Conservation (phyloP, 306 rosid genomes). For the Albizia julibrissin region DNA sequence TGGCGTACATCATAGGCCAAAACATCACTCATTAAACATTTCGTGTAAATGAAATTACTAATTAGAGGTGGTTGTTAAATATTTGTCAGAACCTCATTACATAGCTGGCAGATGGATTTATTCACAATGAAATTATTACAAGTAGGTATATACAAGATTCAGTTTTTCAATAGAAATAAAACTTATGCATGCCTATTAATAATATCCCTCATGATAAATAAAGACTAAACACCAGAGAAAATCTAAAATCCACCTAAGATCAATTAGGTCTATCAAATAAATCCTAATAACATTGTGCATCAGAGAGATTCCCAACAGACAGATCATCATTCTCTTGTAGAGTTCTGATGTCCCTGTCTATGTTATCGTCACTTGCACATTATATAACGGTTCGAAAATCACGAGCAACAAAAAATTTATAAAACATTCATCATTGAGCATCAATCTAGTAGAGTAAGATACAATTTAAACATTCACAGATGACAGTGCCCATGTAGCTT, state of each 20-base stretch:
- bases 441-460: background rate
- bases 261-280: too few relatives aligned
- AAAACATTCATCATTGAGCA: background rate
- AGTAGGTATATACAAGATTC: too few relatives aligned
- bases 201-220: background rate
- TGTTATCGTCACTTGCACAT: slow-evolving; percentile 51
- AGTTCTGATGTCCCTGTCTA: slow-evolving; percentile 76
- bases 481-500: background rate
- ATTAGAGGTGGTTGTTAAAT: background rate
- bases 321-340: slow-evolving; percentile 48
- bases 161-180: too few relatives aligned
- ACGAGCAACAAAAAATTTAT: background rate
- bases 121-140: too few relatives aligned
- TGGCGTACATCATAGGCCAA: slow-evolving; percentile 68
- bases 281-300: slow-evolving; percentile 34
- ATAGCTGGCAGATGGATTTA: background rate
- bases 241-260: background rate
- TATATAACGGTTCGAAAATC: background rate
- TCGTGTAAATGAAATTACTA: background rate
- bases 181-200: background rate
- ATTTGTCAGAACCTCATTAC: background rate
- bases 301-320: slow-evolving; percentile 76
- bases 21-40: background rate
- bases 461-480: background rate
- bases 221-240: too few relatives aligned